Evolutionary conservation across 176 grass and related monocot genomes (phyloP).

Genomic region (Ensete ventricosum): DNA sequence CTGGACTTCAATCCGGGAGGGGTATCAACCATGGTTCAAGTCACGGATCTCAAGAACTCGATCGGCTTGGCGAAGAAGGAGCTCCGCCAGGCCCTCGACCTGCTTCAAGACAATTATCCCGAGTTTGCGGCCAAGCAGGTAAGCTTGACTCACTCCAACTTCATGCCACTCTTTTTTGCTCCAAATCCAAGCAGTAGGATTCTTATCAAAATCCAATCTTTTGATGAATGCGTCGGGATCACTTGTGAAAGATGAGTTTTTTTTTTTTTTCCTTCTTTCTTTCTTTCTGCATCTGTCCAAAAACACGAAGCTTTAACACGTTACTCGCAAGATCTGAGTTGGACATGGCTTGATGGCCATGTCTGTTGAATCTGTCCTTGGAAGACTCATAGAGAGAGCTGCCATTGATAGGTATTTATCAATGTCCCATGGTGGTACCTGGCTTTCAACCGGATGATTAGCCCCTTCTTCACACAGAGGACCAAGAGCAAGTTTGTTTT

Average conservation of each 20-base stretch:
- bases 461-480: conserved; percentile 85
- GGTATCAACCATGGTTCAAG: conserved; percentile 83
- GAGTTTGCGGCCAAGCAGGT: conserved; percentile 98
- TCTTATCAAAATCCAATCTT: not conserved
- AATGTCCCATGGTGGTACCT: conserved; percentile 99
- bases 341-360: no score
- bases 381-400: not conserved
- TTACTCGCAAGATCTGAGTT: not conserved
- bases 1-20: conserved; percentile 71
- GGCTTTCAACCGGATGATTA: conserved; percentile 86
- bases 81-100: conserved; percentile 60
- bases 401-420: conserved; percentile 68
- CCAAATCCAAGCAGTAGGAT: not conserved
- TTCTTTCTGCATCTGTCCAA: not conserved
- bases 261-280: not conserved
- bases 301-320: not conserved
- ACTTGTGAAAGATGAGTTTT: not conserved
- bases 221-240: not conserved
- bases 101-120: conserved; percentile 96
- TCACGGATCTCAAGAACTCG: conserved; percentile 95
- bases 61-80: conserved; percentile 85
- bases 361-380: not conserved
- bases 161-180: not conserved
- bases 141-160: not conserved
- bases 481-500: conserved; percentile 97